Evolutionary conservation across 768 basidiomycete species (phyloP).

Genomic region (Mycena filopes): DNA sequence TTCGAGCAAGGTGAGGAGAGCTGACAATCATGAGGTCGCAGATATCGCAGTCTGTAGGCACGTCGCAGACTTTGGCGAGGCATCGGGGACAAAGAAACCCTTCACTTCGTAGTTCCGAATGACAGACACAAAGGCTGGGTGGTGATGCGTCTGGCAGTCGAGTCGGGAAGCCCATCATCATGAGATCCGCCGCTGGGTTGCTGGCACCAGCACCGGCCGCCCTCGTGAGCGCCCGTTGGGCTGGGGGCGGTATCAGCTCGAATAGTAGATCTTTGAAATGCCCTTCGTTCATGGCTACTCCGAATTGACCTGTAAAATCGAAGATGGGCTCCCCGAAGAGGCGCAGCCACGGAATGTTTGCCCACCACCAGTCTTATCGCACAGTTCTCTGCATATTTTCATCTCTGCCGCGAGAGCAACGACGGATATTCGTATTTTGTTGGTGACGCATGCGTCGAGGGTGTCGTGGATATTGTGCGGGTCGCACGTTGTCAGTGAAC

Average conservation of each 20-base stretch:
- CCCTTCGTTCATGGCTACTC: slow-evolving; percentile 98
- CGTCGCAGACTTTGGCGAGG: slow-evolving; percentile 93
- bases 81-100: slow-evolving; percentile 98
- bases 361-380: slow-evolving; percentile 91
- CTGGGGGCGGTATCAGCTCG: slow-evolving; percentile 95
- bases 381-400: slow-evolving; percentile 95
- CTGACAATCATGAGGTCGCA: slow-evolving; percentile 98
- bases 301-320: slow-evolving; percentile 74
- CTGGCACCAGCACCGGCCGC: slow-evolving; percentile 53
- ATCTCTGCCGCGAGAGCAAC: slow-evolving; percentile 97
- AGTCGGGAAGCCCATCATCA: slow-evolving; percentile 99
- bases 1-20: slow-evolving; percentile 95
- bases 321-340: slow-evolving; percentile 11
- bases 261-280: slow-evolving; percentile 97
- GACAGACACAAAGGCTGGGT: slow-evolving; percentile 91
- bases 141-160: slow-evolving; percentile 86
- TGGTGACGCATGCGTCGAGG: slow-evolving; percentile 83
- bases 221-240: slow-evolving; percentile 70
- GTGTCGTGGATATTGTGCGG: slow-evolving; percentile 97
- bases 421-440: slow-evolving; percentile 90
- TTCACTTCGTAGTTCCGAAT: slow-evolving; percentile 90
- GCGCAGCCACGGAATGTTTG: slow-evolving; percentile 9
- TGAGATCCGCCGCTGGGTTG: slow-evolving; percentile 86
- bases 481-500: slow-evolving; percentile 95
- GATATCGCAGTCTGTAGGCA: slow-evolving; percentile 97